Base-by-base conservation (phyloP, 352 stramenopile species). In the Saprolegnia diclina region DNA sequence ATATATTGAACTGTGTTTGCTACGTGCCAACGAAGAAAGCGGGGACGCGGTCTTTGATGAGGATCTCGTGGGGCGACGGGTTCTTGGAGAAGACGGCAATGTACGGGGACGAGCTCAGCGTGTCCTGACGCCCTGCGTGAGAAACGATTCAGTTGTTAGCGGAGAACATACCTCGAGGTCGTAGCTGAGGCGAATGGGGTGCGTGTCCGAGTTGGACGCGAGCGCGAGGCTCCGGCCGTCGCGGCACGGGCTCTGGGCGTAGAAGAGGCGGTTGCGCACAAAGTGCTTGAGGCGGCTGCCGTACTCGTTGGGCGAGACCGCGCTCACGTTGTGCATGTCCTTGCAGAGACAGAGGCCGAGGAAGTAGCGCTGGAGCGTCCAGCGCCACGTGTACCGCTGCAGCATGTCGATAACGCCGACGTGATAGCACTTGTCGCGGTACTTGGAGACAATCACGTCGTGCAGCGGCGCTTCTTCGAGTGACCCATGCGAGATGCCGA, bases 391-490 rank as follows among this genome's bases (percentile, higher is more conserved):
- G 82, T 85, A 94, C 67, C 89, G 77, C 64, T 94, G 85, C 6
- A 94, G 52, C 50, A 94, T 91, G 73, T 94, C 85, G 44, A 94
- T 94, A 48, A 94, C 89, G 11, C 85, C 85, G 9, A 94, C 75
- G 66, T 88, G 90, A 59, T 94, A 94, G 40, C 90, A 67, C 13
- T 90, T 83, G 32, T 81, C 77, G 18, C 74, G 26, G 56, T 87
- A 73, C 37, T 79, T 76, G 26, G 82, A 87, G n/a, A 32, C n/a
- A 4, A 69, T 22, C 6, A 19, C 32, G 7, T 1, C 22, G 63
- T 24, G 16, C 13, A 16, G 10, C 74, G 71, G 7, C 77, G 50
- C 7, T 13, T 59, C 45, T 2, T 70, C 61, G 1, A 55, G 63
- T 19, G 74, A 72, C 7, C 83, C 24, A 56, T 91, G 86, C 21